These are phyloP conservation scores for Tricholoma furcatifolium DNA, from an alignment of 768 basidiomycete species.

Conservation along the genomic window DNA sequence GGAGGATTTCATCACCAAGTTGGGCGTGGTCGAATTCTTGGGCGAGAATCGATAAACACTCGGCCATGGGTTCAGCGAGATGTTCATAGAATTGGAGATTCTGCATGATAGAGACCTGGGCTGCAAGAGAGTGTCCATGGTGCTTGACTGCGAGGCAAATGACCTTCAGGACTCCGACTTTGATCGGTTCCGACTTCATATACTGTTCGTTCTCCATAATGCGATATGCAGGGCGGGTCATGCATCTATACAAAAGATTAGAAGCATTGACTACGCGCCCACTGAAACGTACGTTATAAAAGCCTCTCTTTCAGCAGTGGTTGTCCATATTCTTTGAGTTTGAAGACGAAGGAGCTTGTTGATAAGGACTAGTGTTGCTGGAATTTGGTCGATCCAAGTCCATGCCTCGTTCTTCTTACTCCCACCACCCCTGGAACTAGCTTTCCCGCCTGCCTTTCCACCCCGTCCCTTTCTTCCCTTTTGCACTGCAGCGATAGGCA, in stretches of 20 bases:
- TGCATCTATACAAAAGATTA: conserved; percentile 54
- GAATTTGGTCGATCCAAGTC: conserved; percentile 80
- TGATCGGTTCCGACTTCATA: conserved; percentile 79
- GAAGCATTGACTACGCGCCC: neutral
- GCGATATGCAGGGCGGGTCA: conserved; percentile 86
- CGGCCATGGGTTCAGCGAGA: conserved; percentile 91
- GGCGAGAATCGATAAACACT: conserved; percentile 74
- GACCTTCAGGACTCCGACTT: conserved; percentile 77
- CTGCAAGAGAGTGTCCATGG: conserved; percentile 79
- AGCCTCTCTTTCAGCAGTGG: conserved; percentile 79
- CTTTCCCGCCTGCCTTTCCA: conserved; percentile 45
- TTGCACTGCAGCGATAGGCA: conserved; percentile 31
- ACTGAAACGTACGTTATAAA: conserved; percentile 70
- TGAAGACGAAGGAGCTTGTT: conserved; percentile 64
- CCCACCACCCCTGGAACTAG: conserved; percentile 33
- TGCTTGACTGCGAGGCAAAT: conserved; percentile 91
- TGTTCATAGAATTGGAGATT: conserved; percentile 93
- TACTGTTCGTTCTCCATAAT: conserved; percentile 83
- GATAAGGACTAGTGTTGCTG: conserved; percentile 65
- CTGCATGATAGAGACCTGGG: conserved; percentile 90
- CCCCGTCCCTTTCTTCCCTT: conserved; percentile 60
- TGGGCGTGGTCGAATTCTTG: conserved; percentile 88
- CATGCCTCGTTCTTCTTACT: conserved; percentile 53
- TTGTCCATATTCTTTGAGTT: conserved; percentile 87
- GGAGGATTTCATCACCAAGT: conserved; percentile 86